phyloP scores from a whole-genome alignment of 225 moss, liverwort and hornwort species.

The Climacium dendroides region DNA sequence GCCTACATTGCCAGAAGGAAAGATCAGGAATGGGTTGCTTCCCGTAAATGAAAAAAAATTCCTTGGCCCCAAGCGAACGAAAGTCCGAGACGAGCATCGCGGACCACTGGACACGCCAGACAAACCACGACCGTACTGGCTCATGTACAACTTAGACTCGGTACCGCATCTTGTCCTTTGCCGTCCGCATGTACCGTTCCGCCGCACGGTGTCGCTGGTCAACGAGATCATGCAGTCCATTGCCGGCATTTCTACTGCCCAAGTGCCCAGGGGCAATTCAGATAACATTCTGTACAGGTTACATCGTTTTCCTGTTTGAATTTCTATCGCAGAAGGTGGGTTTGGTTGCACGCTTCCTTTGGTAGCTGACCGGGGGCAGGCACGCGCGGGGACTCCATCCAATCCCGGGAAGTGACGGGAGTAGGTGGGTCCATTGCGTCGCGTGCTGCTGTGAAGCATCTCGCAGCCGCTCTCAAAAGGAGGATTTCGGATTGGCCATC shows the following conservation, averaged over 20 bases:
- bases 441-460: conserved; percentile 1
- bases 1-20: no score
- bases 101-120: neutral
- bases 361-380: neutral
- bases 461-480: conserved; percentile 12
- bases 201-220: neutral
- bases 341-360: no score
- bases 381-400: neutral
- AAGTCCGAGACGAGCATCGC: neutral
- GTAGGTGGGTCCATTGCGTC: neutral
- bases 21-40: no score
- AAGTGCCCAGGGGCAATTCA: neutral
- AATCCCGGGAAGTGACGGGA: neutral
- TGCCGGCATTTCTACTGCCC: neutral
- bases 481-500: neutral
- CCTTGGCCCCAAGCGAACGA: neutral
- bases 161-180: neutral
- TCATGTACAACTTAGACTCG: neutral
- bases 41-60: neutral
- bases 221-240: neutral
- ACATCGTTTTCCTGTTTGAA: neutral
- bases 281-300: neutral
- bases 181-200: neutral
- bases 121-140: neutral
- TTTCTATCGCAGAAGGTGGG: neutral